A percentile compares a stretch with the other conserved stretches of the same genome.
phyloP scores from a whole-genome alignment of 148 eudicot species.

The Persicaria maculosa region DNA sequence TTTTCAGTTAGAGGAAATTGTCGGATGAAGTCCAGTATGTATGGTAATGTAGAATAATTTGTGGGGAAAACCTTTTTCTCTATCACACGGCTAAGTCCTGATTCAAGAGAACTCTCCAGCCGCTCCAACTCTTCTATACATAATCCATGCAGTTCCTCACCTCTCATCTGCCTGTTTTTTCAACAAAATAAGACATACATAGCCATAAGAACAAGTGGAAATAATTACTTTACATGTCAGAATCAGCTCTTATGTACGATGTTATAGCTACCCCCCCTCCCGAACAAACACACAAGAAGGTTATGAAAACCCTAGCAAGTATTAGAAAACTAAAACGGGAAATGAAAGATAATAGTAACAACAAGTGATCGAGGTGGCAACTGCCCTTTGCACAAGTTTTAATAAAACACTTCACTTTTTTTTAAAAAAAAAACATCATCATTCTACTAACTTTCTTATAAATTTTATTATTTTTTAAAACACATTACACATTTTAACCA shows the following conservation, averaged over 20 bases:
- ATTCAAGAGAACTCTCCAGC: constrained; percentile 70
- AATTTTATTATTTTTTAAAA: no score
- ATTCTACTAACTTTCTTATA: no score
- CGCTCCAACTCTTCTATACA: constrained; percentile 62
- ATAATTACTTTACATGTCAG: background rate
- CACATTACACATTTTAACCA: no score
- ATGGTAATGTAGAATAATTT: background rate
- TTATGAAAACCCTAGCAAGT: background rate
- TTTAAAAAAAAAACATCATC: no score
- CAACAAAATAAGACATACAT: background rate
- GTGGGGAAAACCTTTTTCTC: constrained; percentile 57
- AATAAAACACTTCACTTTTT: no score
- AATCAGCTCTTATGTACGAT: background rate
- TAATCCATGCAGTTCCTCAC: constrained; percentile 82
- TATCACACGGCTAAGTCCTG: constrained; percentile 62
- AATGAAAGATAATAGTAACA: background rate
- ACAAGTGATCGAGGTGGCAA: background rate
- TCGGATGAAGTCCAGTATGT: background rate
- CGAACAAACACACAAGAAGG: background rate
- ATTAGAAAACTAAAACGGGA: background rate
- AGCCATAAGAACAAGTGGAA: background rate
- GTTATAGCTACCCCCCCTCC: background rate
- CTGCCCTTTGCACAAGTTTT: no score
- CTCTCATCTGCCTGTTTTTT: constrained; percentile 75
- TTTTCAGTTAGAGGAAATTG: background rate